These are phyloP conservation scores for Zhuliangozyma blackwelliae DNA, from an alignment of 1,139 yeast genomes.

Conservation along the genomic window DNA sequence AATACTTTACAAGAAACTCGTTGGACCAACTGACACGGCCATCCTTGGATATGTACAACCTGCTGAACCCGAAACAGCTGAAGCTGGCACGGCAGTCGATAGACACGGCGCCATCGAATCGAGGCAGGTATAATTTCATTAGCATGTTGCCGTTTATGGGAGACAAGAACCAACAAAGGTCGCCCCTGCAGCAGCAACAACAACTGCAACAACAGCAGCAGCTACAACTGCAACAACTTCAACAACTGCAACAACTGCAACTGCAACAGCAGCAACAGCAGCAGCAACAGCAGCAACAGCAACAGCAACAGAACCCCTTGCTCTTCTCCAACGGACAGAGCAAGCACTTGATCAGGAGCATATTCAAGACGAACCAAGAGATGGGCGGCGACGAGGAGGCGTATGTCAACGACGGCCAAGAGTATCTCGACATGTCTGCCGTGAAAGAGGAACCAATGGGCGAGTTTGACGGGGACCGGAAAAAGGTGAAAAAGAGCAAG, in stretches of 20 bases:
- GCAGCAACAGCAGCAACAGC: constrained; percentile 4
- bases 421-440: constrained; percentile 16
- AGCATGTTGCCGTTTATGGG: constrained; percentile 46
- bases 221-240: constrained; percentile 16
- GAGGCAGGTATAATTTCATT: constrained; percentile 6
- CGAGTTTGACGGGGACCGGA: constrained; percentile 17
- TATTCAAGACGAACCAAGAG: constrained; percentile 26
- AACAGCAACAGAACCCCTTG: constrained; percentile 5
- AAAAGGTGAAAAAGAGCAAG: constrained; percentile 30
- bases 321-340: constrained; percentile 5
- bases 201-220: constrained; percentile 6
- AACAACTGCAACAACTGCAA: constrained; percentile 5
- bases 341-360: constrained; percentile 36
- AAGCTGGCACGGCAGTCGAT: too few species aligned
- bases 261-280: too few species aligned
- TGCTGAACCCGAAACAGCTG: constrained; percentile 12
- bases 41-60: constrained; percentile 27
- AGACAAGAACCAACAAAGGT: constrained; percentile 28
- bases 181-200: constrained; percentile 17
- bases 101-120: too few species aligned
- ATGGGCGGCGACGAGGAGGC: background rate
- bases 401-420: background rate
- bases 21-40: constrained; percentile 36
- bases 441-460: constrained; percentile 19
- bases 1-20: constrained; percentile 35